Evolutionary conservation across 805 yeast genomes (phyloP), one percentile per base, ranked within the genome.

Genomic region (Teunomyces panamensis): DNA sequence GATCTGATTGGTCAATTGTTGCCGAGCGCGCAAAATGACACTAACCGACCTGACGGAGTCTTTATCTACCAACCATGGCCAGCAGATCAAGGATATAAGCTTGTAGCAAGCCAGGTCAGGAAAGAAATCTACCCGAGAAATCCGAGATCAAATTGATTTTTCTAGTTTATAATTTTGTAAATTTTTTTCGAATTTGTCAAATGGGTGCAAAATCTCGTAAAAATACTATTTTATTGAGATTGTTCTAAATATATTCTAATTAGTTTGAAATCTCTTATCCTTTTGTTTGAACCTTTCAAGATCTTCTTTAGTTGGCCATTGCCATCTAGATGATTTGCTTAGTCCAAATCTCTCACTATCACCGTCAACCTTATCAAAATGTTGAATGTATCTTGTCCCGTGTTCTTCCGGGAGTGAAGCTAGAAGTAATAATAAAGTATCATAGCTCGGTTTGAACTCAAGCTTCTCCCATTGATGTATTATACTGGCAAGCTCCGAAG

Each of bases 381-480:
- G 80, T 30, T 56, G 56, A 30, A 75, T 61, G 45, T 72, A 71
- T 33, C 77, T 52, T 26, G 62, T 59, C 9, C 73, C 66, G 49
- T 64, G 60, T 10, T 69, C 74, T 10, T n/a, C 43, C 1, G 78
- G 78, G 13, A 73, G 49, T 2, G 68, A 59, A 7, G 50, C 51
- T 16, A 81, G 62, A 11, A 81, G 55, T 39, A 68, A 63, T 13
- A 72, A 54, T 16, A 82, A 59, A 0, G 78, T 66, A 14, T 57
- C 57, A 36, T 62, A 64, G 33, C 63, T 54, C 0, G 87, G 87
- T 2, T 47, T 50, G 44, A 69, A 74, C 13, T 64, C 58, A 7
- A 83, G 55, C 2, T 62, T 58, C 33, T 79, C 81, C 83, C 89
- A 78, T 76, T 81, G 75, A 26, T 71, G 67, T 29, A 83, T 60